Base-by-base conservation (phyloP, 1,139 yeast genomes). In the Pneumocystis wakefieldiae region DNA sequence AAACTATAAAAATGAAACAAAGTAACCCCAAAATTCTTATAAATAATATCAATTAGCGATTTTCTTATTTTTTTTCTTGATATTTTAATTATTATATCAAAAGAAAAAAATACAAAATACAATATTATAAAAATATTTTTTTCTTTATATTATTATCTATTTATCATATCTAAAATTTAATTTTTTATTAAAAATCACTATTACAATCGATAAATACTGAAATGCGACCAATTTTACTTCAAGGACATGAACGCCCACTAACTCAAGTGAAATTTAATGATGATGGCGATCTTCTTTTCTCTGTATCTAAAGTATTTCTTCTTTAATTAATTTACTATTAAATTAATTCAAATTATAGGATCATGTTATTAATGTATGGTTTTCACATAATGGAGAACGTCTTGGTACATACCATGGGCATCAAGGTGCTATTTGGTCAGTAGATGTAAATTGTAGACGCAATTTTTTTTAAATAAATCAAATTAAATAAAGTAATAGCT, bases 371-470 rank as follows among this genome's bases (percentile, higher is more conserved):
- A 85, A 90, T 64, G 86, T 91, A 67, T 94, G 97, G 97, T 92
- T 82, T 76, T 83, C 97, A 36, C 86, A 87, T 68, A 92, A 91
- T 74, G 99, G 99, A 70, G 98, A 94, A 77, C 84, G 98, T 76
- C 77, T 94, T 67, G 99, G 98, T 62, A 92, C 99, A 65, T 83
- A 89, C 69, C 84, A 82, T 67, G 90, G 90, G 19, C 98, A 92
- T 75, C 81, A 81, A 68, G 98, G 98, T 84, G 88, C 97, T 67
- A 86, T 92, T 72, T 90, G 95, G 95, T 85, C 96, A 57, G 86
- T 92, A 68, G 97, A 92, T 73, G 86, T 90, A 63, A 95, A 88
- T 81, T 59, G 69, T 61, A 66, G 28, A 62, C 62, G 17, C 36
- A 63, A 55, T 35, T 37, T 36, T 42, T 39, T 19, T 28, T 38